Evolutionary conservation across 257 asterid genomes (phyloP).

Genomic region (Ilex aquifolium): DNA sequence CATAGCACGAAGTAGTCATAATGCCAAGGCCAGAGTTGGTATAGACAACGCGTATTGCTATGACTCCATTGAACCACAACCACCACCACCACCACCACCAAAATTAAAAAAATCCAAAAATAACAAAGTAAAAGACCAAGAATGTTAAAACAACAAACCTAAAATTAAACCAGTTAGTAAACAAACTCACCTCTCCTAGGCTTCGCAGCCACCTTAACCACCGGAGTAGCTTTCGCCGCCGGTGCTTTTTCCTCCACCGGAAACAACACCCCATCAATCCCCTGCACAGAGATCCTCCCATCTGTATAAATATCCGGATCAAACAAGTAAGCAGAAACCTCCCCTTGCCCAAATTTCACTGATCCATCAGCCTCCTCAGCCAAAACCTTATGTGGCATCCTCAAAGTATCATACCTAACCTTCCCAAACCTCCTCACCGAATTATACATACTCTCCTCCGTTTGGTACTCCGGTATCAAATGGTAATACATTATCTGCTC

Average conservation of each 20-base stretch:
- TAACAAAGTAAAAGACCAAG: background rate
- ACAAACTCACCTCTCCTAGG: slow-evolving; percentile 10
- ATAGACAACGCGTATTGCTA: no score
- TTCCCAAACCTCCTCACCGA: slow-evolving; percentile 28
- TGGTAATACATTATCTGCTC: slow-evolving; percentile 31
- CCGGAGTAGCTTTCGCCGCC: background rate
- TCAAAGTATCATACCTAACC: slow-evolving; percentile 17
- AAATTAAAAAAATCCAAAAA: no score
- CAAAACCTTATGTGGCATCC: slow-evolving; percentile 22
- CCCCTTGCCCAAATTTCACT: slow-evolving; percentile 26
- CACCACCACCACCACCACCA: no score
- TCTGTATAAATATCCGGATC: slow-evolving; percentile 32
- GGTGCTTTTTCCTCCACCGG: slow-evolving; percentile 12
- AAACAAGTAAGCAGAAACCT: slow-evolving; percentile 24
- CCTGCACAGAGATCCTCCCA: slow-evolving; percentile 27
- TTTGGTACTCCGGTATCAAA: slow-evolving; percentile 26
- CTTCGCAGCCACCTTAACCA: slow-evolving; percentile 2
- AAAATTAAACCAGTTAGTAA: background rate
- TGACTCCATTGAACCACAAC: no score
- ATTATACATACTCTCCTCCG: slow-evolving; percentile 33
- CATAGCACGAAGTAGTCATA: no score
- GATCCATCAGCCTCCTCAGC: slow-evolving; percentile 32
- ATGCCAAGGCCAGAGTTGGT: no score
- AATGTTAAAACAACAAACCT: no score
- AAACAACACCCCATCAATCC: slow-evolving; percentile 26